Evolutionary conservation across 768 basidiomycete genomes (phyloP).

Genomic region (Suillus weaverae): DNA sequence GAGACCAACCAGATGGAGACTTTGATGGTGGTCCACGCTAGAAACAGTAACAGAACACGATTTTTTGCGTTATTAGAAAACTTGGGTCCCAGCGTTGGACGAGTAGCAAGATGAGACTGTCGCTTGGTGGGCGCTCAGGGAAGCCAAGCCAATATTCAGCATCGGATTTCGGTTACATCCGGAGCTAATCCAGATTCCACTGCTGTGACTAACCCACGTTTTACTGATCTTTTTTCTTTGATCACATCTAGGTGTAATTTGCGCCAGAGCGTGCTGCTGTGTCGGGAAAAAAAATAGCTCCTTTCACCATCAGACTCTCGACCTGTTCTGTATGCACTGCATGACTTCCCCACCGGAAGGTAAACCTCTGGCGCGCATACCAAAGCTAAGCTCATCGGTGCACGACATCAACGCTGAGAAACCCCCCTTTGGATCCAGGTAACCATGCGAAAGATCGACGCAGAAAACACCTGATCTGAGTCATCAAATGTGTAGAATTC

Average conservation of each 20-base stretch:
- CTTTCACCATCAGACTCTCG: background rate
- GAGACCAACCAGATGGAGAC: background rate
- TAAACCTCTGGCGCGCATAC: constrained; percentile 17
- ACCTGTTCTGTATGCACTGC: background rate
- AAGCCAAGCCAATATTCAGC: background rate
- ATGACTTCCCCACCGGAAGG: background rate
- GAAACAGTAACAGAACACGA: background rate
- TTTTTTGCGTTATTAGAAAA: background rate
- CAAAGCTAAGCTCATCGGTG: constrained; percentile 59
- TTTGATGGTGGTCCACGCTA: background rate
- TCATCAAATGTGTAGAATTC: constrained; percentile 47
- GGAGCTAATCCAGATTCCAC: background rate
- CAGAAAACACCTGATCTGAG: constrained; percentile 4
- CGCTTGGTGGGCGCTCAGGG: background rate
- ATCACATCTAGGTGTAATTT: background rate
- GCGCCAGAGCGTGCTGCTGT: background rate
- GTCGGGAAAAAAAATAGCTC: background rate
- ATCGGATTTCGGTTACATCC: constrained; percentile 1
- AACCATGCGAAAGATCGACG: constrained; percentile 13
- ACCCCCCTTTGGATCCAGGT: constrained; percentile 76
- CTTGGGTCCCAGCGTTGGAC: background rate
- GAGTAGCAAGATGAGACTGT: background rate
- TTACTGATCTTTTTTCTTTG: background rate
- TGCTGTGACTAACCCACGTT: background rate
- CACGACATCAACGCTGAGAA: constrained; percentile 54